Conservation (phyloP, 495 filamentous ascomycete species). For the Penicillium silybi region DNA sequence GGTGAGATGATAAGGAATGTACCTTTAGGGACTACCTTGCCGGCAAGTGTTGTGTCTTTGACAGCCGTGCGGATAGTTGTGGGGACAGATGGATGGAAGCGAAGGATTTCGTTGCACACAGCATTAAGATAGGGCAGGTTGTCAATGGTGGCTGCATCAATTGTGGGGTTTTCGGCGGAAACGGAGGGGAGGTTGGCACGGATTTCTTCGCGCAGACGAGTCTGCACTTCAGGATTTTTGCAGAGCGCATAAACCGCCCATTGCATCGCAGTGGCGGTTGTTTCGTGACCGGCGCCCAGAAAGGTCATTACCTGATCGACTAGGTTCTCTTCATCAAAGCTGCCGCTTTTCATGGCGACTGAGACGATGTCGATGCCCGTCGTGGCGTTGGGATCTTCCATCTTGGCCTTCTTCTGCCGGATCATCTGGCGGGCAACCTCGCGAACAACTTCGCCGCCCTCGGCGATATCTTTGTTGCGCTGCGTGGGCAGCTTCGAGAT, state of each 20-base stretch:
- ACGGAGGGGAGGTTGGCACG: conserved; percentile 60
- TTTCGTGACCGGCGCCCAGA: conserved; percentile 87
- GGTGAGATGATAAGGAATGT: conserved; percentile 50
- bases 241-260: conserved; percentile 59
- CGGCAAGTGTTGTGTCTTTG: conserved; percentile 59
- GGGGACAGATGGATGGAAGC: conserved; percentile 56
- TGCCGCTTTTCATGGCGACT: conserved; percentile 71
- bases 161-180: conserved; percentile 32
- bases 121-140: conserved; percentile 57
- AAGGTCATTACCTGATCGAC: conserved; percentile 95
- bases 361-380: conserved; percentile 74
- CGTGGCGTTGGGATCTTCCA: conserved; percentile 37
- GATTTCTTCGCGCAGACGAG: conserved; percentile 56
- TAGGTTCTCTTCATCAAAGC: conserved; percentile 73
- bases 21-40: conserved; percentile 51
- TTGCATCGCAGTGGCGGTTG: conserved; percentile 56
- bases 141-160: conserved; percentile 53
- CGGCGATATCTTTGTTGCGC: conserved; percentile 58
- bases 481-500: conserved; percentile 55
- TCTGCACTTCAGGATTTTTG: conserved; percentile 54
- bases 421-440: conserved; percentile 63
- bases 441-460: conserved; percentile 56
- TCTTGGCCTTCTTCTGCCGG: conserved; percentile 58
- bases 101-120: conserved; percentile 57
- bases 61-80: conserved; percentile 60